Base-by-base conservation (phyloP, 202 grass and related monocot genomes). In the Carex arenaria region DNA sequence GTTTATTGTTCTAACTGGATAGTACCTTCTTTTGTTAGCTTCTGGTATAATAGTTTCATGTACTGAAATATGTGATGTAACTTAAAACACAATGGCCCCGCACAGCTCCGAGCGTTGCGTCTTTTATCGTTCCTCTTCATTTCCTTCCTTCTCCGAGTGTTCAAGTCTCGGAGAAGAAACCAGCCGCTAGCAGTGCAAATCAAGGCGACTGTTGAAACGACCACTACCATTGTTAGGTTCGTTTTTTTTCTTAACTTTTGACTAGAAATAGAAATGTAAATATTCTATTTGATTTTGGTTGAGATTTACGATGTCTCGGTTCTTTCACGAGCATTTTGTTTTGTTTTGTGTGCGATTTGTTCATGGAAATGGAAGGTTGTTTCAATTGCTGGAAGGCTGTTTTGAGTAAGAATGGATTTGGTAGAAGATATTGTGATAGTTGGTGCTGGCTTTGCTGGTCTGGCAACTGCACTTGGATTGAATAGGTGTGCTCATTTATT, bases 91-190 rank as follows among this genome's bases (percentile, higher is more conserved):
- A 26, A 26, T 26, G 26, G 26, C 26, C 26, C 26, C 26, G 26
- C 26, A 26, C 26, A 26, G 26, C 26, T 26, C 26, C 26, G 26
- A 26, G 26, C 26, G 26, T 26, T 26, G 26, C 28, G 42, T 20
- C 14, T 40, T 11, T 72, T 36, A 34, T 60, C 40, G 67, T 42
- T 72, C 31, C n/a, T 13, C 70, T 55, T 75, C 23, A 31, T 55
- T 75, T 55, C 72, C 70, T 26, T 73, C 31, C 56, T 61, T 80
- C 78, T 80, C 40, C 78, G 78, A 64, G 61, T 2, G 38, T 80
- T 45, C 42, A 64, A 80, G 53, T 34, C 78, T 81, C 78, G 78
- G 78, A 81, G 56, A 81, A 65, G 61, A 64, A 79, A 64, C 40
- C 60, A 64, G 31, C 56, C 38, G 14, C 78, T 38, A 14, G 42